Conservation (phyloP, 345 rosid genomes). For the Reutealis trisperma region DNA sequence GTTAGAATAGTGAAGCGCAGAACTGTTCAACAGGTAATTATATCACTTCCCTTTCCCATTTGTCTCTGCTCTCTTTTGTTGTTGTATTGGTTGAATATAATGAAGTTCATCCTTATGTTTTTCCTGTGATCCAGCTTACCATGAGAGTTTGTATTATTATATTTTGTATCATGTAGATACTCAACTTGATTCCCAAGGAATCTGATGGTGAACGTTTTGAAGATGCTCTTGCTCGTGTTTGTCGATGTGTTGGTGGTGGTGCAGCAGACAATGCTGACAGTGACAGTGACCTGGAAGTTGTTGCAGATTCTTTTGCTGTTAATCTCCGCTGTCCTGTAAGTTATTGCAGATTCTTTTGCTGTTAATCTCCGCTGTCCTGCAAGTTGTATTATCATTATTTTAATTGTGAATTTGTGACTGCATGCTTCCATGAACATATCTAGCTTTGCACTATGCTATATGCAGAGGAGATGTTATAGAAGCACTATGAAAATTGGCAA, state of each 20-base stretch:
- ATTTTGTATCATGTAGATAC: conserved; percentile 51
- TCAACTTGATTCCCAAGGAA: conserved; percentile 78
- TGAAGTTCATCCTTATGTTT: background rate
- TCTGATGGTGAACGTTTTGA: conserved; percentile 79
- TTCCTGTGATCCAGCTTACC: background rate
- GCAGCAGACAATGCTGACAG: conserved; percentile 81
- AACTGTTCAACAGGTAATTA: conserved; percentile 74
- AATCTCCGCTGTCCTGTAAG: conserved; percentile 98
- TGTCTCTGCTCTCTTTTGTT: background rate
- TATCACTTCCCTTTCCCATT: background rate
- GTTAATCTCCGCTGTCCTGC: conserved; percentile 97
- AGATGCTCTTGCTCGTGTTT: conserved; percentile 86
- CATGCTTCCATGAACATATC: background rate
- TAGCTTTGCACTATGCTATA: background rate
- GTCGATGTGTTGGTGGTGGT: conserved; percentile 94
- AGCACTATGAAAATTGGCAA: background rate
- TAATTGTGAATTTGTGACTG: background rate
- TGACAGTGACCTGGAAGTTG: conserved; percentile 97
- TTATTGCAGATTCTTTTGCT: conserved; percentile 80
- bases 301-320: conserved; percentile 78
- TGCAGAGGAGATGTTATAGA: background rate
- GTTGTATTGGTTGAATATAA: background rate
- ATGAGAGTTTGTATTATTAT: background rate
- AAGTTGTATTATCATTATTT: conserved; percentile 34
- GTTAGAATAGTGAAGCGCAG: conserved; percentile 81